Evolutionary conservation across 768 basidiomycete species (phyloP).

Genomic region (Naganishia friedmannii): DNA sequence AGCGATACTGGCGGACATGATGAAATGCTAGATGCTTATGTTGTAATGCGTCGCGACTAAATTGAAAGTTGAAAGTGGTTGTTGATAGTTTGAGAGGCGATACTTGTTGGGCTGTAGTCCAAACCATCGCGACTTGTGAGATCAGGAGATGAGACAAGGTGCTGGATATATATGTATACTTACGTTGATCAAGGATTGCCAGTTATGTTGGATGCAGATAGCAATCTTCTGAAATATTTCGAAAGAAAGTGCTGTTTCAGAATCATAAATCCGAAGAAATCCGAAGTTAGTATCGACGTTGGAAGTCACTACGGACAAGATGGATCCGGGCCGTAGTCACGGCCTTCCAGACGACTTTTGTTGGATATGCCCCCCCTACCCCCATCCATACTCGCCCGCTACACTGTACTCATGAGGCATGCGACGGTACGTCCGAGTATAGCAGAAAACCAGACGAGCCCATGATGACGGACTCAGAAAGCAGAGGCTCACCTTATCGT

Average conservation of each 20-base stretch:
- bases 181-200: not conserved
- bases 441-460: not conserved
- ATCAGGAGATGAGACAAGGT: not conserved
- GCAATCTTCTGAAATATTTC: slow-evolving; percentile 6
- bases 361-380: not conserved
- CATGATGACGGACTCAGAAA: not conserved
- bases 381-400: not conserved
- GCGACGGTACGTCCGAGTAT: not conserved
- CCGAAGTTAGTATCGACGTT: slow-evolving; percentile 5
- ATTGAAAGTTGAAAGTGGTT: not conserved
- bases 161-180: slow-evolving; percentile 9
- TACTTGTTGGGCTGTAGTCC: not conserved
- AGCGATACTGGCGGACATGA: slow-evolving; percentile 15
- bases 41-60: not conserved
- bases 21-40: not conserved
- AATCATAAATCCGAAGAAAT: slow-evolving; percentile 17
- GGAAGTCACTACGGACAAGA: slow-evolving; percentile 7
- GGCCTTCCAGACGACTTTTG: not conserved
- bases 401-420: not conserved
- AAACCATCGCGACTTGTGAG: not conserved
- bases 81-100: not conserved
- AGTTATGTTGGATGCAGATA: not conserved
- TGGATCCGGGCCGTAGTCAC: not conserved
- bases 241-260: not conserved
- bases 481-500: slow-evolving; percentile 1